Percentiles rank a stretch among this genome's conserved stretches.
phyloP scores from a whole-genome alignment of 257 asterid species.

The Solanum infundibuliforme region DNA sequence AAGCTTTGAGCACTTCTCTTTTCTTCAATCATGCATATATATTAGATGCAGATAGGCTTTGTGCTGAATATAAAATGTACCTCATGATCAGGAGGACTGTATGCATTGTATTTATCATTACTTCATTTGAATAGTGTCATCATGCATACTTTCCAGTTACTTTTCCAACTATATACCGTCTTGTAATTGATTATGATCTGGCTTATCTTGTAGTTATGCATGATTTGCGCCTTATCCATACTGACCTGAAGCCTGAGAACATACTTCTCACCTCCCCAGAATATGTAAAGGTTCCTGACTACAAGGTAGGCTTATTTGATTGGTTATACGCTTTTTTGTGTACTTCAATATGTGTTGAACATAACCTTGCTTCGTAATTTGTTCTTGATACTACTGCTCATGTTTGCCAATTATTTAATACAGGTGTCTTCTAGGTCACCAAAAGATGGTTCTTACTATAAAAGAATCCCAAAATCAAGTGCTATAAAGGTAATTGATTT shows the following conservation, averaged over 20 bases:
- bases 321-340: neutral
- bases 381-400: neutral
- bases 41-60: neutral
- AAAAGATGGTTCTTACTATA: slow-evolving; percentile 52
- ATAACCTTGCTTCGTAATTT: neutral
- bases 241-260: slow-evolving; percentile 95
- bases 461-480: slow-evolving; percentile 77
- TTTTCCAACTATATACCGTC: too few relatives aligned
- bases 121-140: neutral
- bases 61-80: neutral
- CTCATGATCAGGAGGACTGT: neutral
- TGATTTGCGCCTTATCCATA: slow-evolving; percentile 78
- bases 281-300: slow-evolving; percentile 63
- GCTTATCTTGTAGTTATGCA: slow-evolving; percentile 64
- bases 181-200: neutral
- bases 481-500: slow-evolving; percentile 89
- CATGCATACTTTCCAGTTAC: neutral
- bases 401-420: neutral
- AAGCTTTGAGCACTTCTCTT: neutral
- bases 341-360: neutral
- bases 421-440: slow-evolving; percentile 63
- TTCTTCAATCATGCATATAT: neutral
- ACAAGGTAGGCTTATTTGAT: slow-evolving; percentile 46
- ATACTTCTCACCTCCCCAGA: slow-evolving; percentile 81
- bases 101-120: neutral